phyloP scores from a whole-genome alignment of 2,329 filamentous ascomycete species.

The Metarhizium anisopliae region DNA sequence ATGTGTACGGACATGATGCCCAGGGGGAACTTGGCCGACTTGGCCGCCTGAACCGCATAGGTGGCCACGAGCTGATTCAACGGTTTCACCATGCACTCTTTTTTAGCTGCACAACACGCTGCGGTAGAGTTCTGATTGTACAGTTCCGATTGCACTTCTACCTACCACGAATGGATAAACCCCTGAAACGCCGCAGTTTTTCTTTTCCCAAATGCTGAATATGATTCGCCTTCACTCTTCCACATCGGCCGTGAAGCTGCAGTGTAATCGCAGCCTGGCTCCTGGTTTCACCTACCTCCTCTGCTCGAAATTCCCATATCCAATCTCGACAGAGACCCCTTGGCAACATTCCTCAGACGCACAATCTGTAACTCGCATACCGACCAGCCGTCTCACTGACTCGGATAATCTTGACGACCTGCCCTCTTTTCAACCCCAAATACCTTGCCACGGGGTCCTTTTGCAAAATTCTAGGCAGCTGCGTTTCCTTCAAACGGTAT shows the following conservation, averaged over 20 bases:
- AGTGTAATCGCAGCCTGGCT: neutral
- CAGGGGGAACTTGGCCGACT: no score
- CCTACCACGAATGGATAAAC: neutral
- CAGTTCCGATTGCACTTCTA: neutral
- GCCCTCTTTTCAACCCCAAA: slow-evolving; percentile 77
- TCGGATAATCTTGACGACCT: slow-evolving; percentile 97
- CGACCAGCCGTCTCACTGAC: slow-evolving; percentile 91
- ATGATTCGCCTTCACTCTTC: neutral
- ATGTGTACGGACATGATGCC: no score
- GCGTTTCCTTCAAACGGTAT: slow-evolving; percentile 94
- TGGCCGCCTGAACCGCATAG: no score
- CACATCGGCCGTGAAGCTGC: neutral
- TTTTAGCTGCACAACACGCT: neutral
- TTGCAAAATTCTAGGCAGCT: slow-evolving; percentile 84
- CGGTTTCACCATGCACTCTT: no score
- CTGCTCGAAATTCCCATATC: neutral
- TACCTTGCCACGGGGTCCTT: slow-evolving; percentile 92
- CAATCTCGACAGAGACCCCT: neutral
- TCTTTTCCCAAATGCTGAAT: slow-evolving; percentile 4
- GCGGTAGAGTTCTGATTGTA: neutral
- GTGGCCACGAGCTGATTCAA: no score
- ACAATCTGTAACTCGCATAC: slow-evolving; percentile 86
- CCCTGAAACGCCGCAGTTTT: neutral
- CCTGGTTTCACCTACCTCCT: neutral
- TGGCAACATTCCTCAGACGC: slow-evolving; percentile 36